Percentiles rank a stretch among this genome's conserved stretches.
These are phyloP conservation scores for Geotrichum reessii DNA, from an alignment of 1,139 yeast genomes.

Conservation along the genomic window DNA sequence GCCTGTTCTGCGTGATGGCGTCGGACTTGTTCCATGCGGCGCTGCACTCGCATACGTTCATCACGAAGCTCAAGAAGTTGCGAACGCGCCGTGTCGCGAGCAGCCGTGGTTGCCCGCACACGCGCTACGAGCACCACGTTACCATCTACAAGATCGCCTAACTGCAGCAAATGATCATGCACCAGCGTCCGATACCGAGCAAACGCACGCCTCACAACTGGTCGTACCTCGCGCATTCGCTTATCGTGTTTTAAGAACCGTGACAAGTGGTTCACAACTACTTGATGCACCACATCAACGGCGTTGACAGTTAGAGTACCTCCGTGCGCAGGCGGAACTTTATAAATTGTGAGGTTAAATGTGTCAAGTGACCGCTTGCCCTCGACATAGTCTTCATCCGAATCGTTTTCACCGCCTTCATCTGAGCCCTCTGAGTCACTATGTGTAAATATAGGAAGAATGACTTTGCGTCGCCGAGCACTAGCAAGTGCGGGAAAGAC, in stretches of 20 bases:
- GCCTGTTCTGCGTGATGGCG: slow-evolving; percentile 12
- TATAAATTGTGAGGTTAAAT: slow-evolving; percentile 14
- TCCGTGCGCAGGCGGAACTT: slow-evolving; percentile 12
- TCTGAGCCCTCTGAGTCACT: not conserved
- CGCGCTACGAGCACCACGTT: slow-evolving; percentile 21
- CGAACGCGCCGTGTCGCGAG: slow-evolving; percentile 23
- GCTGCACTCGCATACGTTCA: slow-evolving; percentile 21
- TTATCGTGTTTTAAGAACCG: slow-evolving; percentile 8
- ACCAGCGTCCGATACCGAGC: slow-evolving; percentile 21
- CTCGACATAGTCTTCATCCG: not conserved
- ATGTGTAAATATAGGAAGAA: not conserved
- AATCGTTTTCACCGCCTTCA: not conserved
- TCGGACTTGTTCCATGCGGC: slow-evolving; percentile 22
- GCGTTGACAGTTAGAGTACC: slow-evolving; percentile 22
- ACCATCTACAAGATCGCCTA: slow-evolving; percentile 25
- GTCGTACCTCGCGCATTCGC: slow-evolving; percentile 7
- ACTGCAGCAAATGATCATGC: slow-evolving; percentile 20
- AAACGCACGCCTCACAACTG: slow-evolving; percentile 16
- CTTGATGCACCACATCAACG: slow-evolving; percentile 27
- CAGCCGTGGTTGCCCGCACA: slow-evolving; percentile 22
- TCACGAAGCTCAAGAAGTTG: slow-evolving; percentile 23
- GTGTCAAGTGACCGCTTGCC: not conserved
- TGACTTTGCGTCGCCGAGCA: not conserved
- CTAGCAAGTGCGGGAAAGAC: not conserved
- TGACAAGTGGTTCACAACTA: slow-evolving; percentile 1